These are phyloP conservation scores for Zoysia pacifica DNA, from an alignment of 176 grass and related monocot genomes.

Conservation along the genomic window DNA sequence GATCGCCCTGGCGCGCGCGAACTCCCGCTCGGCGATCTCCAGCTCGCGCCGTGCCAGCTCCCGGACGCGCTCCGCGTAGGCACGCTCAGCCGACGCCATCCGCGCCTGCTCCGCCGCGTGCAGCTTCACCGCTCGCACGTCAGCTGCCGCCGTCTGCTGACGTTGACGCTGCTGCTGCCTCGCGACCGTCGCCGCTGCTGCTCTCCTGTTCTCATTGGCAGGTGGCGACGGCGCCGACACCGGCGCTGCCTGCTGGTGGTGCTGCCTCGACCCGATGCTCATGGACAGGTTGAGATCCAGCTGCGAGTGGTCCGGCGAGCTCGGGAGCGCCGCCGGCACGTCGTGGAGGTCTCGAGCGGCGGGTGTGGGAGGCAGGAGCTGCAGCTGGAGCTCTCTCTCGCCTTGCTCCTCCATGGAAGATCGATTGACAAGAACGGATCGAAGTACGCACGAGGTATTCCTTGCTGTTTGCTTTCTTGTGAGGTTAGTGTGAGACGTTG, in stretches of 20 bases:
- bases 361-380: slow-evolving; percentile 53
- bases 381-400: slow-evolving; percentile 60
- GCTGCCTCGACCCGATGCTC: slow-evolving; percentile 51
- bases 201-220: slow-evolving; percentile 17
- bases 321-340: not conserved
- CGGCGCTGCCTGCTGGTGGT: not conserved
- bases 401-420: slow-evolving; percentile 67
- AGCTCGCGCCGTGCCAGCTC: slow-evolving; percentile 76
- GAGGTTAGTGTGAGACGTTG: slow-evolving; percentile 20
- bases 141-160: slow-evolving; percentile 9
- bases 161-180: slow-evolving; percentile 9
- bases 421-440: not conserved
- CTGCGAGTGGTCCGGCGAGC: slow-evolving; percentile 22
- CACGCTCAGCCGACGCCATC: slow-evolving; percentile 68
- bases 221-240: slow-evolving; percentile 15
- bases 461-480: not conserved
- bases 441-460: slow-evolving; percentile 2
- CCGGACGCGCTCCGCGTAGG: slow-evolving; percentile 79
- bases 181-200: not conserved
- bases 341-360: not conserved
- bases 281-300: slow-evolving; percentile 87
- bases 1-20: slow-evolving; percentile 73
- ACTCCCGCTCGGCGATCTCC: slow-evolving; percentile 87
- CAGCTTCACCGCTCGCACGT: slow-evolving; percentile 66
- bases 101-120: slow-evolving; percentile 86